Evolutionary conservation across 371 early-diverging fungal species (phyloP).

Genomic region (Lichtheimia hyalospora): DNA sequence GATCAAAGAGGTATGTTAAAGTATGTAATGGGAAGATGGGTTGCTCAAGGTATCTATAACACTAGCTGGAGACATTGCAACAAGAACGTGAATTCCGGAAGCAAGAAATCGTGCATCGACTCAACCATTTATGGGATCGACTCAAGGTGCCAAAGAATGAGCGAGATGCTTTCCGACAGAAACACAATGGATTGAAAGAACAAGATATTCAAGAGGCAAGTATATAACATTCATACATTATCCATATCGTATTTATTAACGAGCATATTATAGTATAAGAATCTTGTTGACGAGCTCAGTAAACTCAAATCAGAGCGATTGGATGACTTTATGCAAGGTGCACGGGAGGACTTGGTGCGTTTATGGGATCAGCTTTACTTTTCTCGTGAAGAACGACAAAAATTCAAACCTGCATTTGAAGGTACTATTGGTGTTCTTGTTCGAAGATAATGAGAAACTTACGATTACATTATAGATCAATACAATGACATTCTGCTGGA

Average conservation of each 20-base stretch:
- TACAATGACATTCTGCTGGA: conserved; percentile 22
- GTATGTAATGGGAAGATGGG: neutral
- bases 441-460: neutral
- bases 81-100: conserved; percentile 35
- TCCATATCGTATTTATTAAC: neutral
- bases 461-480: conserved; percentile 7
- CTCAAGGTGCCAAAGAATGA: conserved; percentile 25
- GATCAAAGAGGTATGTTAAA: conserved; percentile 14
- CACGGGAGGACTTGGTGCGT: conserved; percentile 29
- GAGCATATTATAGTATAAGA: conserved; percentile 23
- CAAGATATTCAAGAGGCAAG: conserved; percentile 31
- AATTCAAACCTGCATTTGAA: conserved; percentile 30
- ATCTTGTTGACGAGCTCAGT: conserved; percentile 24
- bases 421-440: conserved; percentile 9
- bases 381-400: conserved; percentile 26
- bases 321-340: conserved; percentile 38
- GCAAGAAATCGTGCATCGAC: conserved; percentile 27
- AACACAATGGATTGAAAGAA: conserved; percentile 22
- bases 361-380: conserved; percentile 46
- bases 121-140: conserved; percentile 41
- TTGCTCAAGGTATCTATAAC: neutral
- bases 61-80: conserved; percentile 28
- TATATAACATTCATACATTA: neutral
- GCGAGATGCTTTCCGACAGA: conserved; percentile 24
- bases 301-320: conserved; percentile 36